Conservation (phyloP, 2,329 filamentous ascomycete species). For the Fusarium sp. region DNA sequence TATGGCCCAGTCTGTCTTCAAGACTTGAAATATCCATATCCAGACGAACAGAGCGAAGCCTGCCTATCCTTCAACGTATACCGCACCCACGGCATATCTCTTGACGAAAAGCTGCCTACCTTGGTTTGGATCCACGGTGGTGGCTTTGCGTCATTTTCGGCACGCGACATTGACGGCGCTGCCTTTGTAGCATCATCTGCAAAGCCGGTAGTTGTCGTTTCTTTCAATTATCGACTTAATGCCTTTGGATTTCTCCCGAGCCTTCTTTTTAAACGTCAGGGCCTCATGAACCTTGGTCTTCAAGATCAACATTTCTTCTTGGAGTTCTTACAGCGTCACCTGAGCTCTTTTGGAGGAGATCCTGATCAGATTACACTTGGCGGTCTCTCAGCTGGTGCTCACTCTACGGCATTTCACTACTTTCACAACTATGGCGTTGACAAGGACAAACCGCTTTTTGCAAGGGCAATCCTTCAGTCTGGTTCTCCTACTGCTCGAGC, state of each 20-base stretch:
- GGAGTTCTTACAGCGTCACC: not conserved
- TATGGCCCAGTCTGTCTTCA: constrained; percentile 4
- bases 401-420: constrained; percentile 7
- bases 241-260: constrained; percentile 7
- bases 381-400: constrained; percentile 7
- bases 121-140: constrained; percentile 11
- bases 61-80: constrained; percentile 10
- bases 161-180: not conserved
- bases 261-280: not conserved
- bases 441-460: not conserved
- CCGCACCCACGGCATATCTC: not conserved
- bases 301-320: constrained; percentile 4
- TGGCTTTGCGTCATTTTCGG: constrained; percentile 12
- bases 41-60: constrained; percentile 1
- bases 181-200: constrained; percentile 3
- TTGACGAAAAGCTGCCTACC: not conserved
- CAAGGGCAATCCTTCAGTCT: not conserved
- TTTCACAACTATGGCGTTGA: constrained; percentile 6
- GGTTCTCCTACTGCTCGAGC: constrained; percentile 9
- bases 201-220: not conserved
- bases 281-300: not conserved
- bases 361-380: not conserved
- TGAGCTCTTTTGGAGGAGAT: constrained; percentile 1
- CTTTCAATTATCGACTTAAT: constrained; percentile 12
- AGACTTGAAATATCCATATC: constrained; percentile 1